Conservation (phyloP, 2,329 filamentous ascomycete species). For the Basipetospora sp. region DNA sequence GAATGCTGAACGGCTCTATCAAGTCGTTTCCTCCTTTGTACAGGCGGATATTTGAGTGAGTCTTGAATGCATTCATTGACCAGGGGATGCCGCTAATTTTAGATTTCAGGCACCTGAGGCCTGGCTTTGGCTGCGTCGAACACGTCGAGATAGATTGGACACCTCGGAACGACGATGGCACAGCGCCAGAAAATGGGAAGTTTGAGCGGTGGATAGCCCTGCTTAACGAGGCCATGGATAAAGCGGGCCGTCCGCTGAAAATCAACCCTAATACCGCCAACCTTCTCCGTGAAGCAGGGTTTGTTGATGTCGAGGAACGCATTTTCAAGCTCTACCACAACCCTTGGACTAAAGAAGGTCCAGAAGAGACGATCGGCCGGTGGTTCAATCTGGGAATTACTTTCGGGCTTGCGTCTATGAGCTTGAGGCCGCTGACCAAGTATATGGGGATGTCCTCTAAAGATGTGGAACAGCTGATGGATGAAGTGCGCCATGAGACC, state of each 20-base stretch:
- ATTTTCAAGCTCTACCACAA: slow-evolving; percentile 58
- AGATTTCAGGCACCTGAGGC: slow-evolving; percentile 52
- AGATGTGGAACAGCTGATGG: slow-evolving; percentile 47
- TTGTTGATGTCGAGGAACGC: slow-evolving; percentile 62
- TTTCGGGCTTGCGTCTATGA: slow-evolving; percentile 58
- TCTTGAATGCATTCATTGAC: too few species aligned
- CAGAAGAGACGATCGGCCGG: slow-evolving; percentile 53
- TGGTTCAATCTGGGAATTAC: slow-evolving; percentile 75
- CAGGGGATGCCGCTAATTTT: slow-evolving; percentile 1
- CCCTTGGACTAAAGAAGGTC: slow-evolving; percentile 51
- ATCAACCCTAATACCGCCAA: slow-evolving; percentile 37
- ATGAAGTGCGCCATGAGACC: slow-evolving; percentile 52
- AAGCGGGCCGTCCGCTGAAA: slow-evolving; percentile 50
- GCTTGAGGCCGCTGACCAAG: slow-evolving; percentile 55
- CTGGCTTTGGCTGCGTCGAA: slow-evolving; percentile 62
- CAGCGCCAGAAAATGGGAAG: slow-evolving; percentile 32
- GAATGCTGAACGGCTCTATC: slow-evolving; percentile 66
- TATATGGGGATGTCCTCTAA: slow-evolving; percentile 31
- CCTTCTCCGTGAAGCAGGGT: slow-evolving; percentile 55
- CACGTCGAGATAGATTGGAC: slow-evolving; percentile 79
- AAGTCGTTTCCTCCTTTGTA: slow-evolving; percentile 64
- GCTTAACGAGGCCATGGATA: slow-evolving; percentile 52
- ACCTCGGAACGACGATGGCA: slow-evolving; percentile 56
- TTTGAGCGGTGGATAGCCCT: slow-evolving; percentile 56
- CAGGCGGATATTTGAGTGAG: slow-evolving; percentile 50